These are phyloP conservation scores for Auricularia heimuer DNA, from an alignment of 768 basidiomycete species.

Conservation along the genomic window DNA sequence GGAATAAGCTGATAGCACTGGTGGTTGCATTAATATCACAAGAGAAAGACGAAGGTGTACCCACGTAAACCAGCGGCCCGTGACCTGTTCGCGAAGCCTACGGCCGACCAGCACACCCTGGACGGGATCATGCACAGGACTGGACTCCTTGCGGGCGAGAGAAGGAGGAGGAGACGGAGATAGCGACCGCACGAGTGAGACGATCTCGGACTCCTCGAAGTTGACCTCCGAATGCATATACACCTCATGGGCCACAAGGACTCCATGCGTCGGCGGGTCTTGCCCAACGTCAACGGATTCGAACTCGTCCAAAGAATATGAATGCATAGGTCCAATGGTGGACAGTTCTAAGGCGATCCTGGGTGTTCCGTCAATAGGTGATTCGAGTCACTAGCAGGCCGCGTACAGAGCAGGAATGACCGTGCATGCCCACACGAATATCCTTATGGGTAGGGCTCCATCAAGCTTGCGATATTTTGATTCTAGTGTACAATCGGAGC, in stretches of 20 bases:
- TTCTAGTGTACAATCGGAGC: background rate
- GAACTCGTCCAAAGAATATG: slow-evolving; percentile 17
- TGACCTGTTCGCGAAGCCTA: slow-evolving; percentile 19
- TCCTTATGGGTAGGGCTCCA: slow-evolving; percentile 11
- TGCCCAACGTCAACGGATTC: background rate
- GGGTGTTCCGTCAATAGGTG: background rate
- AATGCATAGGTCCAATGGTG: slow-evolving; percentile 18
- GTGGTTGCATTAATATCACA: too few species aligned
- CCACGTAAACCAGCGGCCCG: slow-evolving; percentile 22
- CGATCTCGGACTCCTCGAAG: background rate
- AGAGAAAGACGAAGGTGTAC: slow-evolving; percentile 9
- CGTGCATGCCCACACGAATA: slow-evolving; percentile 26
- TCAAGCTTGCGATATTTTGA: background rate
- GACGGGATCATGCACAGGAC: background rate
- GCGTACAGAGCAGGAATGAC: slow-evolving; percentile 23
- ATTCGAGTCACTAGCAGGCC: background rate
- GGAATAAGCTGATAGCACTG: slow-evolving; percentile 18
- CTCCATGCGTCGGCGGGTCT: background rate
- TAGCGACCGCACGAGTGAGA: slow-evolving; percentile 8
- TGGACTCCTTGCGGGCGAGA: background rate
- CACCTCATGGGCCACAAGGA: background rate
- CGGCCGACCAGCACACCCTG: slow-evolving; percentile 19
- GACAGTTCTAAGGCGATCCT: slow-evolving; percentile 26
- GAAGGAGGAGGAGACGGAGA: background rate
- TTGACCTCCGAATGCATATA: background rate